phyloP scores from a whole-genome alignment of 2,329 filamentous ascomycete species.

The Fusarium nisikadoi region DNA sequence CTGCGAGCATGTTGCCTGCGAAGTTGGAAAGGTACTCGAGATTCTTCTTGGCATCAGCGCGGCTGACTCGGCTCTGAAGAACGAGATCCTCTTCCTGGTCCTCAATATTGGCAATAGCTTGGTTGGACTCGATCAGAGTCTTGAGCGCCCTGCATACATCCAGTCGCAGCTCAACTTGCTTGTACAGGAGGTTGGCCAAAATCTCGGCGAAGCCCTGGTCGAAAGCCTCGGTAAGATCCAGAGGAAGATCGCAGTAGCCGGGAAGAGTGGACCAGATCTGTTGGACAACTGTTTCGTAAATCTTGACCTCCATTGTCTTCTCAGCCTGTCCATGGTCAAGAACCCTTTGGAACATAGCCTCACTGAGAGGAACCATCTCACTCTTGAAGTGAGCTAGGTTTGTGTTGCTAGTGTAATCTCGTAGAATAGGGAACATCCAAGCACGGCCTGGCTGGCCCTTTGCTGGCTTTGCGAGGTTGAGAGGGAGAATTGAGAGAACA shows the following conservation, averaged over 20 bases:
- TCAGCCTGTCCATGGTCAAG: constrained; percentile 82
- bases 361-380: constrained; percentile 89
- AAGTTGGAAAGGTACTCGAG: constrained; percentile 82
- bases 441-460: constrained; percentile 85
- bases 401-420: constrained; percentile 91
- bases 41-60: constrained; percentile 79
- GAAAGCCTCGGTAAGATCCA: constrained; percentile 81
- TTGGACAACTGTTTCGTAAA: constrained; percentile 95
- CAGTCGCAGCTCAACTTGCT: constrained; percentile 86
- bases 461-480: constrained; percentile 84
- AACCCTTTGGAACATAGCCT: constrained; percentile 88
- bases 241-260: constrained; percentile 91
- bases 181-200: constrained; percentile 90
- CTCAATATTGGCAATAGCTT: constrained; percentile 78
- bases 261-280: constrained; percentile 95
- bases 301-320: constrained; percentile 96
- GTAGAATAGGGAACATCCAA: constrained; percentile 92
- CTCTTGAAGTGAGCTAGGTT: constrained; percentile 84
- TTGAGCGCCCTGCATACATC: constrained; percentile 90
- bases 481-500: constrained; percentile 82
- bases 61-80: constrained; percentile 81
- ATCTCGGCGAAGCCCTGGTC: constrained; percentile 91
- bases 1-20: constrained; percentile 88
- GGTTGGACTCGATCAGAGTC: constrained; percentile 90
- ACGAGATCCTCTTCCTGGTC: constrained; percentile 76